These are phyloP conservation scores for Calendula officinalis DNA, from an alignment of 129 eudicot genomes.

Conservation along the genomic window DNA sequence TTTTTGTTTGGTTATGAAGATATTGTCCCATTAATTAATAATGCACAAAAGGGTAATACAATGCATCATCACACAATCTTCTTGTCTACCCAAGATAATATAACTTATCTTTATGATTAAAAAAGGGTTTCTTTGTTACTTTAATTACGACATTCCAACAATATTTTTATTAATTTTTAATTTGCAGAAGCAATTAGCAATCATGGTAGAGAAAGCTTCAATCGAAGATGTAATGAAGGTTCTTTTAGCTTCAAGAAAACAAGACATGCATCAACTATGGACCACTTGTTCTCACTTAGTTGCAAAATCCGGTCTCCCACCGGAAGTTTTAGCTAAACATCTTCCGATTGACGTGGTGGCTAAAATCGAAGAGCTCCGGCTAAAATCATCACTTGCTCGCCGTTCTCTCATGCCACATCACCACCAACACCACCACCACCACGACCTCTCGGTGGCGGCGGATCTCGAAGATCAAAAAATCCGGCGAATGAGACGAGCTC, in stretches of 20 bases:
- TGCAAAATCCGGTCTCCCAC: slow-evolving; percentile 95
- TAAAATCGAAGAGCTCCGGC: slow-evolving; percentile 81
- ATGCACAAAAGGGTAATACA: slow-evolving; percentile 31
- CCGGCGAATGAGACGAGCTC: slow-evolving; percentile 88
- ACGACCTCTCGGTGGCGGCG: slow-evolving; percentile 45
- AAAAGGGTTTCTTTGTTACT: not conserved
- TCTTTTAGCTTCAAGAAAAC: slow-evolving; percentile 89
- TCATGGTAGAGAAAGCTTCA: slow-evolving; percentile 85
- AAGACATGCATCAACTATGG: slow-evolving; percentile 98
- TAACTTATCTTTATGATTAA: slow-evolving; percentile 28
- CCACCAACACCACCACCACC: slow-evolving; percentile 41
- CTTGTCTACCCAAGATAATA: slow-evolving; percentile 4
- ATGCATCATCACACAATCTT: slow-evolving; percentile 34
- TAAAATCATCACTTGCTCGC: slow-evolving; percentile 65
- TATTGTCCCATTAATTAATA: slow-evolving; percentile 28
- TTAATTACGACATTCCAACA: slow-evolving; percentile 3
- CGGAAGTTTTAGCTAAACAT: slow-evolving; percentile 86
- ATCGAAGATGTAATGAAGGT: slow-evolving; percentile 99
- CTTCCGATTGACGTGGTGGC: slow-evolving; percentile 79
- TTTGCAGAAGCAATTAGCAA: slow-evolving; percentile 83
- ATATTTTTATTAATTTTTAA: not conserved
- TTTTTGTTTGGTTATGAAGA: slow-evolving; percentile 24
- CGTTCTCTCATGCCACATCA: slow-evolving; percentile 60
- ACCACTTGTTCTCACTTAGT: slow-evolving; percentile 86
- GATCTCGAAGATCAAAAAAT: slow-evolving; percentile 90